Conservation (phyloP, 176 grass and related monocot genomes). For the Cenchrus purpureus region DNA sequence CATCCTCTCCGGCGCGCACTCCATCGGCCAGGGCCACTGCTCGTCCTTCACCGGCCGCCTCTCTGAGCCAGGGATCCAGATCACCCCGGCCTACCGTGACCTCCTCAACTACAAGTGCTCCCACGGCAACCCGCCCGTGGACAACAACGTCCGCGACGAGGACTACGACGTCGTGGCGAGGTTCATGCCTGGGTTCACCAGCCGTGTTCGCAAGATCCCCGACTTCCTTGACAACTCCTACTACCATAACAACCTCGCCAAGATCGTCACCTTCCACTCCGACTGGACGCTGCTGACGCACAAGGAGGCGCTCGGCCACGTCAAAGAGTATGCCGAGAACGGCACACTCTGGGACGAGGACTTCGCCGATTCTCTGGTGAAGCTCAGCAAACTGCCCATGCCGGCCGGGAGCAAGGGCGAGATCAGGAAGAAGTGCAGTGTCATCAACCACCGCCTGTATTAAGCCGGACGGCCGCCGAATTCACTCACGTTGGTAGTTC, state of each 20-base stretch:
- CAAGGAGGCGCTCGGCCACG: conserved; percentile 26
- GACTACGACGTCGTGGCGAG: neutral
- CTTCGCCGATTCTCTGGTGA: conserved; percentile 52
- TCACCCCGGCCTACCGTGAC: conserved; percentile 38
- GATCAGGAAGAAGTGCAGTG: conserved; percentile 58
- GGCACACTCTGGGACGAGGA: conserved; percentile 42
- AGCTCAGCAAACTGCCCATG: conserved; percentile 62
- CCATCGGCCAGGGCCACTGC: conserved; percentile 63
- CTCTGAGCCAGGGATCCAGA: conserved; percentile 16
- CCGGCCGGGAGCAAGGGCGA: conserved; percentile 55
- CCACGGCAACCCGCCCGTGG: neutral
- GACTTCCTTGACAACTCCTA: conserved; percentile 48
- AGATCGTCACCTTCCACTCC: conserved; percentile 56
- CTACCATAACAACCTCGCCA: conserved; percentile 48
- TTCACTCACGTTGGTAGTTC: no score
- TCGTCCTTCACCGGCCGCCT: conserved; percentile 52
- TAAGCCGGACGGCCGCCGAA: neutral
- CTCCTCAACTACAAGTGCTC: conserved; percentile 46
- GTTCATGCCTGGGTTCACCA: conserved; percentile 36
- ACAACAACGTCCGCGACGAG: conserved; percentile 38
- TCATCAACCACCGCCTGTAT: conserved; percentile 22
- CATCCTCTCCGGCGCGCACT: conserved; percentile 73
- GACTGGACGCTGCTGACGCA: conserved; percentile 51
- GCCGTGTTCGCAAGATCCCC: conserved; percentile 39
- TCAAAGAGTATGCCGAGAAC: conserved; percentile 42